Percentiles rank a stretch among this genome's conserved stretches.
These are phyloP conservation scores for Saccharomyces hybrid DNA, from an alignment of 1,139 yeast genomes.

Conservation along the genomic window DNA sequence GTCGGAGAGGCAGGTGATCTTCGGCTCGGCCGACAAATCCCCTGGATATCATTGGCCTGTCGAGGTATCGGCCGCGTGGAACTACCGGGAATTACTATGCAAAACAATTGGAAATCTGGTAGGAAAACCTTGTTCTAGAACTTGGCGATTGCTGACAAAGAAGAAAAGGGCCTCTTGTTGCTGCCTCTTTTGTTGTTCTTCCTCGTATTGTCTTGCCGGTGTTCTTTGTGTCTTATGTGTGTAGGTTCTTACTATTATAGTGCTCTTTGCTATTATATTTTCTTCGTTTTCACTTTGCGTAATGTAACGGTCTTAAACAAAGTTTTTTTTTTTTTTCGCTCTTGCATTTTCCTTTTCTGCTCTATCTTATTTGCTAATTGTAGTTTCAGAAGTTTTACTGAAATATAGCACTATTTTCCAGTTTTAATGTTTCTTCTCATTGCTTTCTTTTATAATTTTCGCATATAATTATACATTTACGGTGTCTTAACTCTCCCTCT, in stretches of 20 bases:
- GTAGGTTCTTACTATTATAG: not conserved
- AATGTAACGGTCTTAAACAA: not conserved
- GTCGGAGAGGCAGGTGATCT: not conserved
- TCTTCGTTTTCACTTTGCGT: not conserved
- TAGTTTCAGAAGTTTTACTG: not conserved
- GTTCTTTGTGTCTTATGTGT: not conserved
- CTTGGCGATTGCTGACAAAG: slow-evolving; percentile 1
- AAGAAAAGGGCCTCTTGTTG: not conserved
- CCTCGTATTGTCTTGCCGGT: not conserved
- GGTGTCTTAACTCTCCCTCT: not conserved
- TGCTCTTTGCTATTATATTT: not conserved
- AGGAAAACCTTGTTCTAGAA: not conserved
- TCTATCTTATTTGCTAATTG: not conserved
- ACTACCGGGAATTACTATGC: not conserved
- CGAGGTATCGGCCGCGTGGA: not conserved
- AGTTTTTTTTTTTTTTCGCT: not conserved
- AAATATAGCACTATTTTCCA: not conserved
- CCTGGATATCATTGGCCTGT: not conserved
- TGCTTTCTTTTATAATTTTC: not conserved
- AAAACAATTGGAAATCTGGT: not conserved
- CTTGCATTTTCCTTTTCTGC: not conserved
- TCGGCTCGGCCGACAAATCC: not conserved
- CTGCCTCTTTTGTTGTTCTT: not conserved
- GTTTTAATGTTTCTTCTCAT: not conserved
- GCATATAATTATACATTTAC: not conserved